Base-by-base conservation (phyloP, 495 filamentous ascomycete species). In the Tuber melanosporum region DNA sequence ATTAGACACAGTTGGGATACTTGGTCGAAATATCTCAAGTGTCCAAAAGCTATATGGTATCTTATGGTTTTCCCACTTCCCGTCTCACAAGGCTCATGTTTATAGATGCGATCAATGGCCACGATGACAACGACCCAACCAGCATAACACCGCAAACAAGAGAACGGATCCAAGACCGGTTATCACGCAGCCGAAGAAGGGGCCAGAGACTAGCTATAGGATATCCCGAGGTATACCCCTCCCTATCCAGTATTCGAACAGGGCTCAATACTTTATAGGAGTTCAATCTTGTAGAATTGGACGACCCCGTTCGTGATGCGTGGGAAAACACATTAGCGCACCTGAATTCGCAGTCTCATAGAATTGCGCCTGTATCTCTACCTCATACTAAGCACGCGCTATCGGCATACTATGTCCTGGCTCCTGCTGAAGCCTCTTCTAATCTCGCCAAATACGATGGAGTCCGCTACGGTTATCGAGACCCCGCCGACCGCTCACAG, bases 381-480 rank as follows among this genome's bases (percentile, higher is more conserved):
- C 94, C 95, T 20, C 88, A 90, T 8, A 99, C 95, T 15, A 90
- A 89, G 73, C 90, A 92, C 75, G 96, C 95, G 1, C 87, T 99
- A 15, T 91, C 94, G 5, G 92, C 95, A 46, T 99, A 99, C 84
- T 99, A 99, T 83, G 87, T 98, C 71, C 90, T 99, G 77, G 95
- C 95, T 10, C 93, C 96, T 0, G 94, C 95, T 19, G 95, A 99
- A 86, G 96, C 96, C 20, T 93, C 92, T 19, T 98, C 95, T 26
- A 99, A 99, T 77, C 89, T 99, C n/a, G 92, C 95, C 71, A 97
- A 95, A 85, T 99, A 97, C 83, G 95, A 99, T 81, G 95, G 96
- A 12, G 88, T 98, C 17, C 91, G 95, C 22, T 99, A 97, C 83
- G 95, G 95, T 3, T 86, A 84, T 69, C 88, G 89, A 41, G 83